Evolutionary conservation across 306 rosid species (phyloP), one percentile per base, ranked within the genome.

Genomic region (Cicer cuneatum): DNA sequence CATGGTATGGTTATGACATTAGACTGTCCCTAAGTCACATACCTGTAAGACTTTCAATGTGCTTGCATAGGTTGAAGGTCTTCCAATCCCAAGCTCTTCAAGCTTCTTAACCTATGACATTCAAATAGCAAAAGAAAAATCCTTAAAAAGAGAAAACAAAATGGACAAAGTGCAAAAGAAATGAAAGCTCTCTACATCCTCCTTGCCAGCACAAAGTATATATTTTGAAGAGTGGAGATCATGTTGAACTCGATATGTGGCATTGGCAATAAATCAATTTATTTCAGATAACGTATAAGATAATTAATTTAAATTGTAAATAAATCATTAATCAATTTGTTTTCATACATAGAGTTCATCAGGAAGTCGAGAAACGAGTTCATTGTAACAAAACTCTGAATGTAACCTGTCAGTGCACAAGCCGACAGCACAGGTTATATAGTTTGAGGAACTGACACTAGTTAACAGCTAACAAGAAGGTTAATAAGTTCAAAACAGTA

Each of bases 11-110:
- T 61, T 46, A 58, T 10, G 18, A 47, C 8, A 70, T 58, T 60
- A 47, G 58, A 78, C 37, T 10, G 58, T 82, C 82, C 74, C 47
- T 53, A 59, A 11, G 58, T 71, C 71, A 80, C 16, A 18, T 85
- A 89, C 99, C 98, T 87, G 84, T 78, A 95, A 86, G 68, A 95
- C 99, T 85, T 85, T 95, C 75, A 95, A 39, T 42, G 93, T 94
- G 77, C 82, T 54, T 43, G 96, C 98, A 87, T 94, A 94, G 38
- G 99, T 94, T 5, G 99, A 94, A 61, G 99, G 99, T 82, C 99
- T 92, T 78, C 99, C 98, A 75, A 94, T 94, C 51, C 99, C 99
- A 75, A 94, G 96, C 89, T 94, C 99, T 89, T 94, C 99, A 68
- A 94, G 84, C 86, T 83, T 94, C 92, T 92, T 90, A 78, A 94